These are phyloP conservation scores for Castanospermum australe DNA, from an alignment of 306 rosid genomes.

Conservation along the genomic window DNA sequence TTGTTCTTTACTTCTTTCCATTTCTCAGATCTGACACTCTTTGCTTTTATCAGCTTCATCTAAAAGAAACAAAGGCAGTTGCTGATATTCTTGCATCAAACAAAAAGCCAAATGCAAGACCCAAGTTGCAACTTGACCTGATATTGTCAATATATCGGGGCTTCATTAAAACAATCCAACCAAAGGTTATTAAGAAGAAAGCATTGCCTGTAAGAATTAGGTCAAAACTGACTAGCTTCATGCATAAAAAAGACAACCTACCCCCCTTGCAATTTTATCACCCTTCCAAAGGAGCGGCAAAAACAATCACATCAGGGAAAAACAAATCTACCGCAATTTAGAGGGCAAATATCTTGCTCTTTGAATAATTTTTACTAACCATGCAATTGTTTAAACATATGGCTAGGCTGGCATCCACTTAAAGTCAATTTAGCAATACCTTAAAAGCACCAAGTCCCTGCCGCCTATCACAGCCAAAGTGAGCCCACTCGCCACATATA, in stretches of 20 bases:
- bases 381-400: background rate
- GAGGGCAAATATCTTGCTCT: background rate
- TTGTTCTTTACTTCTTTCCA: background rate
- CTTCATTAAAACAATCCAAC: background rate
- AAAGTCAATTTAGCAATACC: constrained; percentile 45
- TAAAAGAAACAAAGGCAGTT: background rate
- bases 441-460: constrained; percentile 96
- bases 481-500: constrained; percentile 98
- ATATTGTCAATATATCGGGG: background rate
- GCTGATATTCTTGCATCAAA: background rate
- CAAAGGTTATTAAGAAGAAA: background rate
- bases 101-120: constrained; percentile 13
- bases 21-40: background rate
- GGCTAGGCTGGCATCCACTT: background rate
- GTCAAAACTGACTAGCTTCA: background rate
- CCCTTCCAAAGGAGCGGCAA: background rate
- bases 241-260: background rate
- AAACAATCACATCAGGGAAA: background rate
- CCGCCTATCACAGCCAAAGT: constrained; percentile 94
- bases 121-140: constrained; percentile 14
- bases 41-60: background rate
- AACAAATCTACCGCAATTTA: background rate
- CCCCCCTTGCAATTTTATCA: background rate
- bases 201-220: background rate
- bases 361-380: background rate